phyloP scores from a whole-genome alignment of 345 rosid genomes.

The Salix dunnii region DNA sequence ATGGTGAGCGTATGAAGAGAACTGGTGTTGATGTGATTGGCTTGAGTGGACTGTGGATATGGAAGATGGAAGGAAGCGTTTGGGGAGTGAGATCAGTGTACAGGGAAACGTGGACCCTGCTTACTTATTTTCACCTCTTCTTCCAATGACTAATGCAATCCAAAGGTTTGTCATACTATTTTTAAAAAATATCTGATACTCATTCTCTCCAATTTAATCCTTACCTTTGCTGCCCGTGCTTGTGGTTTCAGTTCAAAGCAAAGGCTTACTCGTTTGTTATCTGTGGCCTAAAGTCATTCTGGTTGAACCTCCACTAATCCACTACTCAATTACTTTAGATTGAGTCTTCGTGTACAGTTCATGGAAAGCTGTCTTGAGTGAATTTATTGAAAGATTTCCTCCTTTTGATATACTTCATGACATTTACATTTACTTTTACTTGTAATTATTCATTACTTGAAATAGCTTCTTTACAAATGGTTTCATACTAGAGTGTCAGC shows the following conservation, averaged over 20 bases:
- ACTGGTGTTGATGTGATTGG: constrained; percentile 86
- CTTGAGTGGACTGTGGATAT: constrained; percentile 97
- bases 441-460: background rate
- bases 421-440: background rate
- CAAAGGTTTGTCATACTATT: constrained; percentile 39
- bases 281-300: background rate
- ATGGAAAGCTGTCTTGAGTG: background rate
- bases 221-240: background rate
- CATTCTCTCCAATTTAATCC: background rate
- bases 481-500: background rate
- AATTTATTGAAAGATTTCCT: background rate
- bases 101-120: constrained; percentile 96
- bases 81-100: constrained; percentile 62
- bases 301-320: background rate
- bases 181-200: background rate
- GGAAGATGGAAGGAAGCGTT: constrained; percentile 79
- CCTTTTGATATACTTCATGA: background rate
- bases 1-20: constrained; percentile 88
- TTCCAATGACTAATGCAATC: constrained; percentile 78
- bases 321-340: background rate
- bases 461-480: background rate
- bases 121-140: constrained; percentile 67
- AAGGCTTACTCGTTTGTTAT: background rate
- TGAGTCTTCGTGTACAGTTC: background rate
- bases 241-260: background rate